Percentiles rank a stretch among this genome's conserved stretches.
These are phyloP conservation scores for Yamadazyma dushanensis DNA, from an alignment of 1,139 yeast genomes.

Conservation along the genomic window DNA sequence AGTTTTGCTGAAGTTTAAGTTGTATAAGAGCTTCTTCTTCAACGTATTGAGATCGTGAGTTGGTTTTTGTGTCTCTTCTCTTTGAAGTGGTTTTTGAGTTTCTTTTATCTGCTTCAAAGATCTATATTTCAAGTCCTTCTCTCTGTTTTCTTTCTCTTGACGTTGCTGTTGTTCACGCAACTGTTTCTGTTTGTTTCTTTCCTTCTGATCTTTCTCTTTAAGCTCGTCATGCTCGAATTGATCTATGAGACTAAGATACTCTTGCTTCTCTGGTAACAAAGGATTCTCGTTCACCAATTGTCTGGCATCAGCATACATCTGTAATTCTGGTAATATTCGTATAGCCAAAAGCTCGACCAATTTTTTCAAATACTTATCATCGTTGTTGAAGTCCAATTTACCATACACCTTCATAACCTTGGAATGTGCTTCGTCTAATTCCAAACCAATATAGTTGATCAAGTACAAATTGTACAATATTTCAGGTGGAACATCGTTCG, in stretches of 20 bases:
- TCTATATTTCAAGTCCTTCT: conserved; percentile 34
- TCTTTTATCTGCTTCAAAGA: conserved; percentile 32
- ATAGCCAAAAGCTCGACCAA: conserved; percentile 36
- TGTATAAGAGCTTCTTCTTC: conserved; percentile 12
- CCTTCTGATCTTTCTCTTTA: conserved; percentile 19
- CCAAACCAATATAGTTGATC: conserved; percentile 22
- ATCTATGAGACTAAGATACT: conserved; percentile 18
- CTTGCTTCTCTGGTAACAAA: conserved; percentile 15
- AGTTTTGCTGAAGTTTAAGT: conserved; percentile 15
- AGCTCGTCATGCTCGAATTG: conserved; percentile 19
- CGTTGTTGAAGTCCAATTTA: conserved; percentile 8
- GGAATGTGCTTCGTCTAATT: conserved; percentile 11
- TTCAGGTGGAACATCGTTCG: conserved; percentile 32
- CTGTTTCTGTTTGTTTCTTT: conserved; percentile 20
- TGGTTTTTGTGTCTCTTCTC: background rate
- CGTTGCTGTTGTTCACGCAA: conserved; percentile 24
- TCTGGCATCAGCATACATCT: conserved; percentile 29
- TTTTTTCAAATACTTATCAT: conserved; percentile 18
- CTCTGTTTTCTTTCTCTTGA: conserved; percentile 24
- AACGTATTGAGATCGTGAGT: conserved; percentile 10
- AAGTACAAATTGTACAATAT: conserved; percentile 35
- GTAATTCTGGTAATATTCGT: conserved; percentile 35
- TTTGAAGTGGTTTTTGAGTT: conserved; percentile 1
- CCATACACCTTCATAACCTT: conserved; percentile 13
- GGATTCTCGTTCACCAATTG: conserved; percentile 25